A percentile compares a stretch with the other conserved stretches of the same genome.
Conservation (phyloP, 1,284 basidiomycete genomes). For the Ustilago lituana region DNA sequence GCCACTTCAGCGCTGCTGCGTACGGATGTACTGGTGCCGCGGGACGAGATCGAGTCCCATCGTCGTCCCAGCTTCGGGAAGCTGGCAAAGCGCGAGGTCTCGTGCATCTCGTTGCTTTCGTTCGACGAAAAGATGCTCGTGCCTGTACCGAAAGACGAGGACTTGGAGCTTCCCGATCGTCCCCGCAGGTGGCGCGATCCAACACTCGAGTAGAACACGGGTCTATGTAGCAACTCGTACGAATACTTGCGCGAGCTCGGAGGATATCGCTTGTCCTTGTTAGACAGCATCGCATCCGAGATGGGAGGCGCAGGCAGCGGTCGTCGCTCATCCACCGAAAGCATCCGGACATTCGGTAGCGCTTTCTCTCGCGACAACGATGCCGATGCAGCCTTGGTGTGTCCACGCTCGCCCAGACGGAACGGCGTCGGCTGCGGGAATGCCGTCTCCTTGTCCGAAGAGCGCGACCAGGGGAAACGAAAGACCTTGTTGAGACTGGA, state of each 20-base stretch:
- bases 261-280: constrained; percentile 35
- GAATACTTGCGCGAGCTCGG: constrained; percentile 39
- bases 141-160: constrained; percentile 36
- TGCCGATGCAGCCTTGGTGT: constrained; percentile 6
- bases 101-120: constrained; percentile 20
- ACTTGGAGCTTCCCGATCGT: constrained; percentile 36
- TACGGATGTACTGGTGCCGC: constrained; percentile 29
- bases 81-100: constrained; percentile 25
- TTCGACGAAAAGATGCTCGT: constrained; percentile 34
- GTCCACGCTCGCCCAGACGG: constrained; percentile 9
- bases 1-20: constrained; percentile 29
- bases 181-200: constrained; percentile 27
- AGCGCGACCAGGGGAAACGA: constrained; percentile 36
- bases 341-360: constrained; percentile 13
- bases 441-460: constrained; percentile 14
- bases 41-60: constrained; percentile 49
- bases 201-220: constrained; percentile 21
- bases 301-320: constrained; percentile 16
- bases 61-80: constrained; percentile 24
- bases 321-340: constrained; percentile 4
- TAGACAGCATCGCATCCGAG: constrained; percentile 4
- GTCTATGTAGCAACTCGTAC: constrained; percentile 28
- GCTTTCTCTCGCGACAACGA: constrained; percentile 9
- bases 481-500: constrained; percentile 39
- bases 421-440: constrained; percentile 26